Evolutionary conservation across 331 rosid species (phyloP).

Genomic region (Erythrophleum ivorense): DNA sequence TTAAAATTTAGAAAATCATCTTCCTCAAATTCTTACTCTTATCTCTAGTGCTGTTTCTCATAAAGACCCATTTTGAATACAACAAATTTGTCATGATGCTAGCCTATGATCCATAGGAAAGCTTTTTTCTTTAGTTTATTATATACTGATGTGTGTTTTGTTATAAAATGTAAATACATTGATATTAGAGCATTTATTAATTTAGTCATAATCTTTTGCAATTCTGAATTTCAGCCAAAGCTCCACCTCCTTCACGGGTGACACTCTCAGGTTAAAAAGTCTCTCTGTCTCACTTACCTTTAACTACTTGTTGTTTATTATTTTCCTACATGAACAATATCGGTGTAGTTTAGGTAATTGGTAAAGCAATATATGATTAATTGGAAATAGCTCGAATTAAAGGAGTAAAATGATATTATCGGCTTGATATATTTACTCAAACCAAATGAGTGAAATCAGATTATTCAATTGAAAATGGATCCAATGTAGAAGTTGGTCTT

Average conservation of each 20-base stretch:
- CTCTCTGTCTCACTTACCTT: background rate
- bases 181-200: background rate
- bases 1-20: background rate
- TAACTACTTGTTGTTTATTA: too few relatives aligned
- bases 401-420: too few relatives aligned
- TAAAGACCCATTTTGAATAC: background rate
- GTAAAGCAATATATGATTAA: too few relatives aligned
- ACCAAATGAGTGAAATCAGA: too few relatives aligned
- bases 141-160: background rate
- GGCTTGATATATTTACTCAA: too few relatives aligned
- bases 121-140: background rate
- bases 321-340: background rate
- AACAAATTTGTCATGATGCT: background rate
- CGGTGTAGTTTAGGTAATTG: background rate
- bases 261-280: constrained; percentile 47
- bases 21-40: background rate
- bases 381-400: too few relatives aligned
- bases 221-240: constrained; percentile 18
- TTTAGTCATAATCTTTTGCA: background rate
- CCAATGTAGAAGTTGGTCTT: too few relatives aligned
- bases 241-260: constrained; percentile 37
- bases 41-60: background rate
- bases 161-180: background rate
- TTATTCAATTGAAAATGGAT: too few relatives aligned
- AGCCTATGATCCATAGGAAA: background rate